phyloP scores from a whole-genome alignment of 2,329 filamentous ascomycete species.

The Diaporthe capsici region DNA sequence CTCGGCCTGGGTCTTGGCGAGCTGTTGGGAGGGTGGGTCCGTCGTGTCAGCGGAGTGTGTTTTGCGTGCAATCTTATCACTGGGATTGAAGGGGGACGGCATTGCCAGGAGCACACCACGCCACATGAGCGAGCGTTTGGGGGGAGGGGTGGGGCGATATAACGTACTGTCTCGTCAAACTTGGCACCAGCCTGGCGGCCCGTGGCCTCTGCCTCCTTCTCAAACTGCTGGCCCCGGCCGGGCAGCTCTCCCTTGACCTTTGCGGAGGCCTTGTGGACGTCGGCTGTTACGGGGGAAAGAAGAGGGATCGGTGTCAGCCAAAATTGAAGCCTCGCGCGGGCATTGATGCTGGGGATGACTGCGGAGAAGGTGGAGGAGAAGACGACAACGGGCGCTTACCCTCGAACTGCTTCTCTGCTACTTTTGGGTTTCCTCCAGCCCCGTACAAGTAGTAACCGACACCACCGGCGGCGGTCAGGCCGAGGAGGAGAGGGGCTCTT shows the following conservation, averaged over 20 bases:
- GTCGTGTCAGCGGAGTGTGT: too few species aligned
- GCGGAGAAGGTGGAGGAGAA: neutral
- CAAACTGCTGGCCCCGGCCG: conserved; percentile 71
- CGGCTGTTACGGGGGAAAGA: conserved; percentile 61
- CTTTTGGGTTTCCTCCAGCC: conserved; percentile 84
- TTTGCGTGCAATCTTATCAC: too few species aligned
- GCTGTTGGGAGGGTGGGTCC: conserved; percentile 53
- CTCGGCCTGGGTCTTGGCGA: conserved; percentile 74
- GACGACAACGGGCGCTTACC: conserved; percentile 65
- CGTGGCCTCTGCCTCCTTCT: conserved; percentile 75
- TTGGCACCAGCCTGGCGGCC: conserved; percentile 74
- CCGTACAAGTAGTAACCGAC: conserved; percentile 92
- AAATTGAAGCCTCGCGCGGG: neutral
- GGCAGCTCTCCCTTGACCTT: conserved; percentile 77
- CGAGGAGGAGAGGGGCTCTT: conserved; percentile 65
- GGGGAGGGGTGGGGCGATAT: neutral
- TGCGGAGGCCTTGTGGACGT: conserved; percentile 78
- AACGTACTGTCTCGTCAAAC: conserved; percentile 77
- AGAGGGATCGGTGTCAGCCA: conserved; percentile 41
- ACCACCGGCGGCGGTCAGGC: conserved; percentile 75
- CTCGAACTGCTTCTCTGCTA: conserved; percentile 89
- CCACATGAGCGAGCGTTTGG: neutral
- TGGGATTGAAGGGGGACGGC: too few species aligned
- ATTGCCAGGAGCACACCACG: neutral
- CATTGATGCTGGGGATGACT: neutral